These are phyloP conservation scores for Ascochyta rabiei DNA, from an alignment of 2,329 filamentous ascomycete species.

Conservation along the genomic window DNA sequence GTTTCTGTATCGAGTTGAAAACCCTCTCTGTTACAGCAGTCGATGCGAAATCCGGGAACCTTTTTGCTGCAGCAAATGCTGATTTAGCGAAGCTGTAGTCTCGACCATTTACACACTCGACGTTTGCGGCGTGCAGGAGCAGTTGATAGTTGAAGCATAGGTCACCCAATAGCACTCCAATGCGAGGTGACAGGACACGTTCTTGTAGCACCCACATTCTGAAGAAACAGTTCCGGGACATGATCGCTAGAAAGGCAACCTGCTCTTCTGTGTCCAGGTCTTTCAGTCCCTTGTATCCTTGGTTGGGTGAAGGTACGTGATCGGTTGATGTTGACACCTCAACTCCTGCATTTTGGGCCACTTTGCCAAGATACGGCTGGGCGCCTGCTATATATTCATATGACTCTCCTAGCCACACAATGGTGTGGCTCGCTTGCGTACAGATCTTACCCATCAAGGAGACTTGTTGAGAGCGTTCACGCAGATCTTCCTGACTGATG, in stretches of 20 bases:
- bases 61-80: background rate
- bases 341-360: background rate
- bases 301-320: background rate
- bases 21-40: background rate
- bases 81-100: background rate
- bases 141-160: background rate
- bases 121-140: background rate
- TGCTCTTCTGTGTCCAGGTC: background rate
- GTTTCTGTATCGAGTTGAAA: background rate
- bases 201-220: background rate
- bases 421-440: background rate
- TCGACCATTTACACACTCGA: background rate
- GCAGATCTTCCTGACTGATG: conserved; percentile 24
- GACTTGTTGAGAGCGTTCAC: background rate
- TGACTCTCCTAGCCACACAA: background rate
- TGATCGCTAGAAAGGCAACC: background rate
- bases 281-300: background rate
- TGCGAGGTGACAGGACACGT: background rate
- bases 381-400: background rate
- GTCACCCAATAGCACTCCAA: background rate
- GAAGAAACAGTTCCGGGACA: background rate
- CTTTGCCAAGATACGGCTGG: background rate
- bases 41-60: background rate
- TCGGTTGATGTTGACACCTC: background rate
- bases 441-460: background rate